Base-by-base conservation (phyloP, 768 basidiomycete species). In the Lepiota brunneoincarnata region DNA sequence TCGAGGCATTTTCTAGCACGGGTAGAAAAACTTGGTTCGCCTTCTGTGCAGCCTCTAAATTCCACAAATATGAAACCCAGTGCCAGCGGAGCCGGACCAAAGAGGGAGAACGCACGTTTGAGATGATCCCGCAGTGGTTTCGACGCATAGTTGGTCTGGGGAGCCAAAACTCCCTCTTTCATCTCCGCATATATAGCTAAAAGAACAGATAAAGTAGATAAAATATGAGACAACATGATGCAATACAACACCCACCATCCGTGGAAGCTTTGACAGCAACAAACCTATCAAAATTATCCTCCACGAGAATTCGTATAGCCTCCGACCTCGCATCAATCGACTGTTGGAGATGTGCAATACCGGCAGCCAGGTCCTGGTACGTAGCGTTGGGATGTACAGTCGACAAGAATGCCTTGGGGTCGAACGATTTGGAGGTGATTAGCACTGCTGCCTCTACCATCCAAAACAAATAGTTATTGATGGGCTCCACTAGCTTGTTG, bases 231-330 rank as follows among this genome's bases (percentile, higher is more conserved):
- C 26, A 45, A 31, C 38, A 26, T 24, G 41, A 59, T 15, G 37
- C 39, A 42, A 39, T 31, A 49, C n/a, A n/a, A n/a, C 23, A 52
- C 74, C 49, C 68, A 94, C 95, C 89, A 70, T 96, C 95, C n/a
- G 91, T 96, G 7, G 90, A 91, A 7, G 92, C 91, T 64, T 99
- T 99, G 52, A 99, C 96, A 2, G 92, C 91, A 15, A 98, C 96
- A 63, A 98, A 99, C 11, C 93, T 80, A 71, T 98, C 95, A 69
- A 98, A 98, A 69, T 98, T 97, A 62, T 98, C 93, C 67, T 98
- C 95, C 9, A 99, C 97, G 28, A 99, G 78, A 18, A 95, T 83
- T 37, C 94, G 79, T 53, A 98, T 87, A n/a, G 95, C 97, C 60
- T 95, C 91, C 1, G 93, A 95, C 40, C 95, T 84, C 1, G 88